Evolutionary conservation across 345 rosid genomes (phyloP).

Genomic region (Camelina hispida): DNA sequence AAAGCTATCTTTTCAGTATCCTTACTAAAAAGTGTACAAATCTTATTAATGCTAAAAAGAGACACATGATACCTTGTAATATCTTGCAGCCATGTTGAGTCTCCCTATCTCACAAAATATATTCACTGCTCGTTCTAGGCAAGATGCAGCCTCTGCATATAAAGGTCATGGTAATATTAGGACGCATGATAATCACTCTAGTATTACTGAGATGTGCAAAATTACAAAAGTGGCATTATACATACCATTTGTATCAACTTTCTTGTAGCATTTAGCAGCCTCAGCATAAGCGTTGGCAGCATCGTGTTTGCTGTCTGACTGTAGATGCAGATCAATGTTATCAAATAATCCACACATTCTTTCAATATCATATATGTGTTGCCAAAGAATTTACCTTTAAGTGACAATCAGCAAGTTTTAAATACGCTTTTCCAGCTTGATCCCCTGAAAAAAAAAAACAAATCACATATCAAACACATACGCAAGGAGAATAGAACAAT

Average conservation of each 20-base stretch:
- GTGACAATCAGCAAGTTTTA: conserved; percentile 79
- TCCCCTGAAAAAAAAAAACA: conserved; percentile 83
- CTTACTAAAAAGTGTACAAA: too few species aligned
- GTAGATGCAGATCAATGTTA: conserved; percentile 32
- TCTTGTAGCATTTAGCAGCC: conserved; percentile 92
- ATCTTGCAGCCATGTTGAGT: conserved; percentile 99
- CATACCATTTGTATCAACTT: conserved; percentile 72
- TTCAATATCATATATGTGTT: background rate
- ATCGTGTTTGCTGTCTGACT: conserved; percentile 90
- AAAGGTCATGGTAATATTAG: conserved; percentile 21
- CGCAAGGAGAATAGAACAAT: background rate
- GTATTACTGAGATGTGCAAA: background rate
- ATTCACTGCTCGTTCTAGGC: conserved; percentile 83
- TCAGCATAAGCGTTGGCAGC: conserved; percentile 84
- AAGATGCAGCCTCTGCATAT: conserved; percentile 85
- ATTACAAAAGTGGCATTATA: background rate
- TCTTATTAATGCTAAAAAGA: conserved; percentile 1
- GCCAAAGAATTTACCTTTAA: conserved; percentile 52
- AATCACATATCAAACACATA: conserved; percentile 29
- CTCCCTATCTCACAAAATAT: conserved; percentile 91
- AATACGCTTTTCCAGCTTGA: conserved; percentile 71
- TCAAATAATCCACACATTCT: conserved; percentile 7
- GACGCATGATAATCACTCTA: background rate
- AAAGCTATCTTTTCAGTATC: too few species aligned
- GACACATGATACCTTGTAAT: conserved; percentile 67